Conservation (phyloP, 2,329 filamentous ascomycete species). For the Colletotrichum sp. region DNA sequence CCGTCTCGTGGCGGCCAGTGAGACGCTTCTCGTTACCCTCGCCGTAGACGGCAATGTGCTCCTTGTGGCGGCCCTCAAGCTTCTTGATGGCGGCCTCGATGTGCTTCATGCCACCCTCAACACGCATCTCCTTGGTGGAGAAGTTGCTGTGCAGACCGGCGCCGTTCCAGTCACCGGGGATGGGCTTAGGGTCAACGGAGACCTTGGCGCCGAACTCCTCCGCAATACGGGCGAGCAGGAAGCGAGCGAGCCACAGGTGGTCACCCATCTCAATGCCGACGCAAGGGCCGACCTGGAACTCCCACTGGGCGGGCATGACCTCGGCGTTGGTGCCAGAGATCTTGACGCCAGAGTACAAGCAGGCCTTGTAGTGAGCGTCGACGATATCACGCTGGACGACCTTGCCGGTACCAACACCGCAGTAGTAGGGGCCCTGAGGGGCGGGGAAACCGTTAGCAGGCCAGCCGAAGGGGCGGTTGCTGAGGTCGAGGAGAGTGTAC, state of each 20-base stretch:
- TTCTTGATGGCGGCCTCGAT: slow-evolving; percentile 90
- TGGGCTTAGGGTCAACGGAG: slow-evolving; percentile 94
- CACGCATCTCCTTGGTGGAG: slow-evolving; percentile 86
- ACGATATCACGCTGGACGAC: slow-evolving; percentile 98
- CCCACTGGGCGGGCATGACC: slow-evolving; percentile 98
- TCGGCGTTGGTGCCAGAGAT: slow-evolving; percentile 99
- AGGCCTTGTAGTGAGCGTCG: slow-evolving; percentile 88
- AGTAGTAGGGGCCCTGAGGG: slow-evolving; percentile 90
- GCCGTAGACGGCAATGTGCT: slow-evolving; percentile 93
- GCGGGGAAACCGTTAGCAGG: slow-evolving; percentile 79
- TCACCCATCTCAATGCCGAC: slow-evolving; percentile 91
- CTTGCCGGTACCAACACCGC: slow-evolving; percentile 93
- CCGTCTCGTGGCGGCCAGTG: slow-evolving; percentile 93
- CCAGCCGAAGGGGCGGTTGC: slow-evolving; percentile 90
- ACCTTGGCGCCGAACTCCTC: slow-evolving; percentile 98
- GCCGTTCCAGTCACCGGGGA: slow-evolving; percentile 88
- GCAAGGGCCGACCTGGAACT: slow-evolving; percentile 95
- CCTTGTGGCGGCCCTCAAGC: slow-evolving; percentile 76
- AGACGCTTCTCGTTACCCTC: slow-evolving; percentile 95
- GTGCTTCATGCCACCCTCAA: slow-evolving; percentile 88
- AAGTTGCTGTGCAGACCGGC: slow-evolving; percentile 95
- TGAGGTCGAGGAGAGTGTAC: slow-evolving; percentile 75
- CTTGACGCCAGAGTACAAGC: slow-evolving; percentile 73
- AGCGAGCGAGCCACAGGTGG: slow-evolving; percentile 88
- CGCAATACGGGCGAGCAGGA: slow-evolving; percentile 85